Conservation (phyloP, 805 yeast species). For the Saccharomyces kudriavzevii region DNA sequence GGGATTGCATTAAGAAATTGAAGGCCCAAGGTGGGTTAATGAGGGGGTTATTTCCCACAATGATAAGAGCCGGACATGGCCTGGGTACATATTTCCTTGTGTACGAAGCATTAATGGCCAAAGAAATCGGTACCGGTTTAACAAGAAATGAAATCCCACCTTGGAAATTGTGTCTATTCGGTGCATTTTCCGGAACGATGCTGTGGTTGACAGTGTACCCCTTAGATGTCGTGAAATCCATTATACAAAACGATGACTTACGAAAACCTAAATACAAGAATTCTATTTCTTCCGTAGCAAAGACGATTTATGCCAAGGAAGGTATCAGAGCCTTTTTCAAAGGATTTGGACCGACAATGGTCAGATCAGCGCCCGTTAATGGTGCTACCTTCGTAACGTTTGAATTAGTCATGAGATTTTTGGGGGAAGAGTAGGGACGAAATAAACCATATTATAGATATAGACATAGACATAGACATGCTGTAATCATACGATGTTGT, state of each 20-base stretch:
- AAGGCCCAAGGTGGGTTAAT: conserved; percentile 50
- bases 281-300: conserved; percentile 51
- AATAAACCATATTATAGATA: background rate
- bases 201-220: conserved; percentile 85
- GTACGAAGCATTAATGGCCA: conserved; percentile 78
- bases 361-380: conserved; percentile 97
- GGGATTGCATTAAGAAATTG: conserved; percentile 41
- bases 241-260: conserved; percentile 69
- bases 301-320: conserved; percentile 41
- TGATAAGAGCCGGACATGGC: conserved; percentile 79
- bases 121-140: conserved; percentile 33
- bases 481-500: background rate
- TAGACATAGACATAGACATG: background rate
- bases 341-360: conserved; percentile 86
- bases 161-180: conserved; percentile 77
- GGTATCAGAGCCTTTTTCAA: conserved; percentile 77
- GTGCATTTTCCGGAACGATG: conserved; percentile 85
- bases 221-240: conserved; percentile 83
- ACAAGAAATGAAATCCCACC: conserved; percentile 73
- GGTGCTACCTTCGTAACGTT: conserved; percentile 95
- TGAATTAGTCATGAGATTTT: conserved; percentile 73
- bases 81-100: conserved; percentile 83
- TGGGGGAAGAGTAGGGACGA: conserved; percentile 32
- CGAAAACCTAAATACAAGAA: conserved; percentile 51
- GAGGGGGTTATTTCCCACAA: conserved; percentile 77